These are phyloP conservation scores for Heimioporus sp. DNA, from an alignment of 768 basidiomycete genomes.

Conservation along the genomic window DNA sequence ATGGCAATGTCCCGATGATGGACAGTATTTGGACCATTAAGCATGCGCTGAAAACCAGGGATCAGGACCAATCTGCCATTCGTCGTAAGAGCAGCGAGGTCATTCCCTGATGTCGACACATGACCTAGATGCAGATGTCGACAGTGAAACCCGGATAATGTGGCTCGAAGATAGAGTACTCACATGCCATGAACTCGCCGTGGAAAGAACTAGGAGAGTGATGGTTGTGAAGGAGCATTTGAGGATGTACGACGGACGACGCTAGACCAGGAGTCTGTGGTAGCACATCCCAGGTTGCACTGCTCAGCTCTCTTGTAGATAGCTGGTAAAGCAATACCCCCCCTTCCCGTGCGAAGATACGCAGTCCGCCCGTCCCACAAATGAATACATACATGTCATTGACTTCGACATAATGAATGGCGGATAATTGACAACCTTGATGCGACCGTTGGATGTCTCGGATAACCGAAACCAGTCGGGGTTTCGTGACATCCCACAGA, in stretches of 20 bases:
- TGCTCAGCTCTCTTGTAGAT: conserved; percentile 33
- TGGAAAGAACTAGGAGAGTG: conserved; percentile 1
- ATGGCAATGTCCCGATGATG: conserved; percentile 39
- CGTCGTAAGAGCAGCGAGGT: conserved; percentile 28
- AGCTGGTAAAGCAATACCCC: conserved; percentile 46
- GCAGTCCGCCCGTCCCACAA: conserved; percentile 46
- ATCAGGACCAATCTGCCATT: conserved; percentile 27
- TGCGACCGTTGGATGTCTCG: conserved; percentile 18
- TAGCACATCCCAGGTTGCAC: conserved; percentile 35
- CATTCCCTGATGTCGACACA: conserved; percentile 46
- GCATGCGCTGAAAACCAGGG: conserved; percentile 26
- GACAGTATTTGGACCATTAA: conserved; percentile 26
- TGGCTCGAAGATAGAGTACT: not conserved
- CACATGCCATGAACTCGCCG: conserved; percentile 29
- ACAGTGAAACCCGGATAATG: not conserved
- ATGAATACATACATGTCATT: conserved; percentile 57
- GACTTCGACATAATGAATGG: conserved; percentile 66
- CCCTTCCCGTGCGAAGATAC: conserved; percentile 51
- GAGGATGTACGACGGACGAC: conserved; percentile 18
- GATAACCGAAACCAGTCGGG: conserved; percentile 42
- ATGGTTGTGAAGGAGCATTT: conserved; percentile 14
- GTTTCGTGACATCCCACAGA: conserved; percentile 61
- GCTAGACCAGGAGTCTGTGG: conserved; percentile 7
- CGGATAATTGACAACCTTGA: conserved; percentile 27
- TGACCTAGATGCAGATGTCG: conserved; percentile 32